A percentile compares a stretch with the other conserved stretches of the same genome.
Conservation (phyloP, 805 yeast genomes). For the Nakazawaea wickerhamii region DNA sequence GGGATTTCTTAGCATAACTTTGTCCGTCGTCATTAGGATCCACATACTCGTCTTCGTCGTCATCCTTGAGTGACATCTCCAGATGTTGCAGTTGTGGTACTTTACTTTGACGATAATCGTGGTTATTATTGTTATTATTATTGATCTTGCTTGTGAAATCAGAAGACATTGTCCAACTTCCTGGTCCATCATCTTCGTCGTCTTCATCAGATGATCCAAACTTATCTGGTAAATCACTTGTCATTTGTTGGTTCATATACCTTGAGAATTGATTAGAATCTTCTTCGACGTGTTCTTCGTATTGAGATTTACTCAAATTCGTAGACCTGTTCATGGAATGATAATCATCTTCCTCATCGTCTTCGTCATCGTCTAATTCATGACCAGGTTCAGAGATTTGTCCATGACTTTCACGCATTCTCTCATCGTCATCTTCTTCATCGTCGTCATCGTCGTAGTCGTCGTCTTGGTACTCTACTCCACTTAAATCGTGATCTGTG, state of each 20-base stretch:
- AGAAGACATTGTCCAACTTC: constrained; percentile 13
- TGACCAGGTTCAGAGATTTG: too few species aligned
- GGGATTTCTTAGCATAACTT: constrained; percentile 56
- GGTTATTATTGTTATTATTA: constrained; percentile 4
- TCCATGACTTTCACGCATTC: constrained; percentile 12
- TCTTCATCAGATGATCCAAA: constrained; percentile 53
- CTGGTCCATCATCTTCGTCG: constrained; percentile 42
- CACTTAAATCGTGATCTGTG: constrained; percentile 19
- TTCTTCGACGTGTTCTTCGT: constrained; percentile 23
- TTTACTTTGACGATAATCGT: neutral
- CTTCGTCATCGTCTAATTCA: constrained; percentile 15
- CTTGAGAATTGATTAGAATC: constrained; percentile 53
- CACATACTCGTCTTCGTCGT: constrained; percentile 62
- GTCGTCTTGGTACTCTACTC: constrained; percentile 18
- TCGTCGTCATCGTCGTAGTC: constrained; percentile 15
- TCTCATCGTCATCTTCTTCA: constrained; percentile 13
- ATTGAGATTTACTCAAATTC: constrained; percentile 18
- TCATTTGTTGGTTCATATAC: constrained; percentile 72
- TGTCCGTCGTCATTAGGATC: constrained; percentile 82
- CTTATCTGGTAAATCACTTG: constrained; percentile 43
- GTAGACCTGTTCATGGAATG: constrained; percentile 8
- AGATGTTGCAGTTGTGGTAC: neutral
- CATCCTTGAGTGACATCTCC: constrained; percentile 13
- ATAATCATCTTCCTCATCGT: constrained; percentile 14
- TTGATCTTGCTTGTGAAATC: constrained; percentile 10